Evolutionary conservation across 495 filamentous ascomycete species (phyloP), one percentile per base, ranked within the genome.

Genomic region (Penicillium nucicola): DNA sequence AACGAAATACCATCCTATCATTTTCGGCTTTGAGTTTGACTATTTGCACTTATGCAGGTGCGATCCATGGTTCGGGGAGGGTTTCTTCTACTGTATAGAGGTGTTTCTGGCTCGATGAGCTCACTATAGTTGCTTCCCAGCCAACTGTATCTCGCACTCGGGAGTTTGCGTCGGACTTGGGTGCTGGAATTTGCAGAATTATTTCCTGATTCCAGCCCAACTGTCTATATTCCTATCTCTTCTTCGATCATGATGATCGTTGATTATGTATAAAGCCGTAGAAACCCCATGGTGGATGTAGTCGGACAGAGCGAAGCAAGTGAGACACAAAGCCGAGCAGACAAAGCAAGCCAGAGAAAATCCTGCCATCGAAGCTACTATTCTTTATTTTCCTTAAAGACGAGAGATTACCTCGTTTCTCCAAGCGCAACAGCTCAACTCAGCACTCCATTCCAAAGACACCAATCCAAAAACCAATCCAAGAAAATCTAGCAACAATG

Each of bases 1-100:
- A 40, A 33, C n/a, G 25, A 37, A 36, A 8, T 12, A 48, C 28
- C 25, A 48, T 25, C 45, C 36, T 48, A 40, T 40, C 25, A 48
- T 48, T 48, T 48, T 41, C 14, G 0, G 5, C 19, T 15, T 40
- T 15, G 36, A 19, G 28, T 15, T 23, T 48, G 6, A 10, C 20
- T 34, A 13, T 18, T 34, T 15, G 1, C 12, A 34, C 19, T 45
- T 5, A 28, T 28, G 25, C 25, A 28, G 25, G 25, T 28, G 5
- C 7, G 10, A 28, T 28, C 25, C 25, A 28, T 8, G 25, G 25
- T 28, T 28, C 25, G 25, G 25, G 25, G 5, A 1, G 5, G 25
- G 7, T 19, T 22, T 22, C 5, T 5, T 22, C 20, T 22, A 22
- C 20, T 22, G 20, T 22, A 22, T 3, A 22, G 2, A 2, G 20